These are phyloP conservation scores for Thermomucor indicae-seudaticae DNA, from an alignment of 371 early-diverging fungal species.

Conservation along the genomic window DNA sequence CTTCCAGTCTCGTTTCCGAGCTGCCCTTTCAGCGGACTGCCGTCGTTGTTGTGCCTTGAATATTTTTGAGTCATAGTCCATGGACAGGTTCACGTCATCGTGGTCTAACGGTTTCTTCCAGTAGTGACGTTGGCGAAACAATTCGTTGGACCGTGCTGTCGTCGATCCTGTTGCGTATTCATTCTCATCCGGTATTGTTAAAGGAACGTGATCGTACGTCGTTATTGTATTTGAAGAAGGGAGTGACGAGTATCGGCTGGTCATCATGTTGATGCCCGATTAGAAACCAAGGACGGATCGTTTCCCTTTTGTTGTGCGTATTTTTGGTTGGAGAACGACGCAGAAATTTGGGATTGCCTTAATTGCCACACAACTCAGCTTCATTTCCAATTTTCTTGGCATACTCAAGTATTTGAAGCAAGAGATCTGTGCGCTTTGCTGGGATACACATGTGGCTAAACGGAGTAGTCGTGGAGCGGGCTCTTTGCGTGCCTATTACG, in stretches of 20 bases:
- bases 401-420: no score
- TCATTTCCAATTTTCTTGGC: no score
- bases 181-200: not conserved
- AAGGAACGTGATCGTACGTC: slow-evolving; percentile 1
- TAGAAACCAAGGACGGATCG: not conserved
- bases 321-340: no score
- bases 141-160: slow-evolving; percentile 8
- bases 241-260: slow-evolving; percentile 6
- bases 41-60: slow-evolving; percentile 19
- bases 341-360: no score
- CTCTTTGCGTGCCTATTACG: no score
- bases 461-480: no score
- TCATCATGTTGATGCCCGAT: not conserved
- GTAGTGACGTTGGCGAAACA: slow-evolving; percentile 14
- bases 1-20: slow-evolving; percentile 30
- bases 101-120: slow-evolving; percentile 10
- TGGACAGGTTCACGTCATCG: slow-evolving; percentile 18
- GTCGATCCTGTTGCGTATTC: no score
- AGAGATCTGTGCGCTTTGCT: no score
- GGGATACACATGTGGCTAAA: no score
- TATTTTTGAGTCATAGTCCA: slow-evolving; percentile 23
- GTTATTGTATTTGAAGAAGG: not conserved
- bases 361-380: no score
- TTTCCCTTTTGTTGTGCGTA: no score
- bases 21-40: slow-evolving; percentile 5